Evolutionary conservation across 2,329 filamentous ascomycete genomes (phyloP), one percentile per base, ranked within the genome.

Genomic region (Myotisia sp.): DNA sequence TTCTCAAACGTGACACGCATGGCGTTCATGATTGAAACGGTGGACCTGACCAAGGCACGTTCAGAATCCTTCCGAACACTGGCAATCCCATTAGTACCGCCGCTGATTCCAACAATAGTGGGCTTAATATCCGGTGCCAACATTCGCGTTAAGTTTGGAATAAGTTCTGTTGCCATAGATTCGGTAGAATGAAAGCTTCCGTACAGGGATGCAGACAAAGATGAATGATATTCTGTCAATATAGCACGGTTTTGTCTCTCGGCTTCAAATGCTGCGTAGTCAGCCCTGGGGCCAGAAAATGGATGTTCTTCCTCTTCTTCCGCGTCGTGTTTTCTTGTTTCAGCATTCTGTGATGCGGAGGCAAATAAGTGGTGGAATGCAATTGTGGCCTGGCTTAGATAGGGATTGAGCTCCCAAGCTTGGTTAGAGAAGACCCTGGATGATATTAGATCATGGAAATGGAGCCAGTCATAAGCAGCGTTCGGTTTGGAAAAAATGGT

Each of bases 361-460:
- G 86, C 82, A 50, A 98, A 98, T 8, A 98, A 69, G 50, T 83
- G 68, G 52, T 98, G 92, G 50, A 92, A 94, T 3, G 83, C 90
- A 2, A 95, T 70, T 10, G 90, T 71, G 0, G 87, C 78, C 45
- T 90, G 81, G 47, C 77, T 82, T 31, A 95, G 70, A 53, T 98
- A 98, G 0, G 83, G 77, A 0, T 71, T 73, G 10, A 98, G 64
- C 55, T 98, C 90, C 81, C 90, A 98, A 37, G 92, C 86, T 53
- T 94, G 87, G 39, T 72, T 76, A n/a, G 74, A 64, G 51, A 77
- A 92, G 1, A 95, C 69, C 24, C 77, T 74, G 1, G 77, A 76
- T 16, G 83, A 84, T 42, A 92, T 76, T 0, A 67, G 64, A 48
- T 95, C 90, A 56, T 94, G 82, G 57, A 98, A 95, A 54, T 92